These are phyloP conservation scores for Diaporthe sp. DNA, from an alignment of 2,329 filamentous ascomycete genomes.

Conservation along the genomic window DNA sequence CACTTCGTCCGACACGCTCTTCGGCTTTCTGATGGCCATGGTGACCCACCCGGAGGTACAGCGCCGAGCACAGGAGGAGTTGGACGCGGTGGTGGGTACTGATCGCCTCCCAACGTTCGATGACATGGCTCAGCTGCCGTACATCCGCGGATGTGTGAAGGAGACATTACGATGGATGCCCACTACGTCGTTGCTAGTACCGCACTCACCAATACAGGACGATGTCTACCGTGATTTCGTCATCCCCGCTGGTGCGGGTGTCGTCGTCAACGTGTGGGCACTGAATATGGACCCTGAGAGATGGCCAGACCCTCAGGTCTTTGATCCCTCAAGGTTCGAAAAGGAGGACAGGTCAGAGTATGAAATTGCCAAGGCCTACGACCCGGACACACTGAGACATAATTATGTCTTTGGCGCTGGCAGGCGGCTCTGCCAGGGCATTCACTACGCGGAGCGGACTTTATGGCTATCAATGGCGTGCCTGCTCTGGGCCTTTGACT, in stretches of 20 bases:
- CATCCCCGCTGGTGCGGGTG: neutral
- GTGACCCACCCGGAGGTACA: neutral
- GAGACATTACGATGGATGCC: neutral
- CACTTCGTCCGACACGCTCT: neutral
- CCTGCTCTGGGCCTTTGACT: neutral
- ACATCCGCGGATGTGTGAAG: neutral
- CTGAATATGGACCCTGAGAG: neutral
- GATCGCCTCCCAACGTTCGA: neutral
- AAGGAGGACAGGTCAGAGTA: neutral
- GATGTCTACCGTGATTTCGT: neutral
- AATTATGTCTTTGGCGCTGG: neutral
- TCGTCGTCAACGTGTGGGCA: neutral
- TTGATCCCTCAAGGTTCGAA: neutral
- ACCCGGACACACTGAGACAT: neutral
- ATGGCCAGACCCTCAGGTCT: neutral
- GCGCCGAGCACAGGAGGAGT: neutral
- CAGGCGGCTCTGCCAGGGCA: neutral
- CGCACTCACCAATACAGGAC: neutral
- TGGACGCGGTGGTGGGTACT: neutral
- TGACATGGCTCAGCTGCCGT: neutral
- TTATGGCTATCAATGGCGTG: neutral
- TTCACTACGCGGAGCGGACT: neutral
- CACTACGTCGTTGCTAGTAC: neutral
- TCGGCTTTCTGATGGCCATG: neutral
- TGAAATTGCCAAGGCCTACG: neutral